phyloP scores from a whole-genome alignment of 2,329 filamentous ascomycete genomes.

The Stemphylium beticola region DNA sequence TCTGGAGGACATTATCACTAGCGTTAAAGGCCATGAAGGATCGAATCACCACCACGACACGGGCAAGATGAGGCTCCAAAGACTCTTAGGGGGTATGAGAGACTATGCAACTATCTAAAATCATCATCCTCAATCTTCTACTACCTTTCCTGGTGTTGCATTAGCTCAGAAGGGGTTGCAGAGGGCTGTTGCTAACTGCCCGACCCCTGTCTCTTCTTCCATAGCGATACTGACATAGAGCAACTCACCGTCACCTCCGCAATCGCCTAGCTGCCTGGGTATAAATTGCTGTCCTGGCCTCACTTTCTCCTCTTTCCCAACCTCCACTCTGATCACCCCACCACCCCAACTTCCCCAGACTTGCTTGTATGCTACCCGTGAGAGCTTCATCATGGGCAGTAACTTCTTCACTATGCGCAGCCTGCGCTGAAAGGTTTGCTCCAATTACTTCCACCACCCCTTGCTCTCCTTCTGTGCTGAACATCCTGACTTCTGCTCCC shows the following conservation, averaged over 20 bases:
- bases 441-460: too few species aligned
- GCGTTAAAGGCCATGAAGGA: conserved; percentile 3
- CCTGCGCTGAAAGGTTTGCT: too few species aligned
- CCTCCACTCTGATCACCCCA: neutral
- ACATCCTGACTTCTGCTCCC: too few species aligned
- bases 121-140: neutral
- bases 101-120: conserved; percentile 4
- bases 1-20: conserved; percentile 5
- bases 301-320: neutral
- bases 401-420: too few species aligned
- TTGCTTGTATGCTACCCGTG: too few species aligned
- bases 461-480: too few species aligned
- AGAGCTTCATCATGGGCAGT: too few species aligned
- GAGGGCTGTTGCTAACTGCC: neutral
- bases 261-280: neutral
- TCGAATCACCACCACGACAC: conserved; percentile 1
- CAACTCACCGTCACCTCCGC: conserved; percentile 2
- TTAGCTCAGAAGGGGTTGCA: conserved; percentile 9
- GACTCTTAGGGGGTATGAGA: neutral
- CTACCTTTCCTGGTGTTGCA: conserved; percentile 14
- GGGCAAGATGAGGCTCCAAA: neutral
- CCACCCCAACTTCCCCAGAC: neutral
- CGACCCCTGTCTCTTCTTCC: neutral
- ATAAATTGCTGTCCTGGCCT: neutral
- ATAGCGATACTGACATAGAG: neutral